Evolutionary conservation across 2,329 filamentous ascomycete genomes (phyloP).

Genomic region (Plectosphaerella sp.): DNA sequence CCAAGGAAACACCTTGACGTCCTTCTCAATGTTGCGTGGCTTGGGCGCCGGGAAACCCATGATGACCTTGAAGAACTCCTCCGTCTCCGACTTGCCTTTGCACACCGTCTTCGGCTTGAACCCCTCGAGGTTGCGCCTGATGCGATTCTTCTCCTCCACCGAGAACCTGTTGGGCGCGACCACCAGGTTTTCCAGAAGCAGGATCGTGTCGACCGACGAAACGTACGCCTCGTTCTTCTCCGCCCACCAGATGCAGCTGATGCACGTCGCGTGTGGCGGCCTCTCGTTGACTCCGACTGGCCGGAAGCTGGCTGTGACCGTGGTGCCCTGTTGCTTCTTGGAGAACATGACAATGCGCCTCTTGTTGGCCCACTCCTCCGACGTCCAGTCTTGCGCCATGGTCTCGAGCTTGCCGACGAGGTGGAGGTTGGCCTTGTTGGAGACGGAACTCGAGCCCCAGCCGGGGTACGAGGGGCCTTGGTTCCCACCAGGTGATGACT

Average conservation of each 20-base stretch:
- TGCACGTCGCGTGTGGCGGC: conserved; percentile 79
- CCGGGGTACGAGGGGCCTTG: conserved; percentile 60
- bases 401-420: conserved; percentile 78
- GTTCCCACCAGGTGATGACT: conserved; percentile 28
- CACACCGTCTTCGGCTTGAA: conserved; percentile 91
- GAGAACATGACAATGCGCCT: conserved; percentile 86
- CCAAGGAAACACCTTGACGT: conserved; percentile 98
- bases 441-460: conserved; percentile 64
- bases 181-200: conserved; percentile 86
- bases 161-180: conserved; percentile 73
- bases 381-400: conserved; percentile 81
- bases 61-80: conserved; percentile 98
- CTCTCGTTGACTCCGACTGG: conserved; percentile 75
- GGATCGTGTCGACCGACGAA: conserved; percentile 95
- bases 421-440: conserved; percentile 79
- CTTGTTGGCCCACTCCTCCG: conserved; percentile 74
- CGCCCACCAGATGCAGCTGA: conserved; percentile 97
- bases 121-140: conserved; percentile 89
- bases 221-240: conserved; percentile 89
- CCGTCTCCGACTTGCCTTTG: conserved; percentile 86
- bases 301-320: conserved; percentile 75
- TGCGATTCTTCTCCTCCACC: conserved; percentile 97
- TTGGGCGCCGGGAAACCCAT: conserved; percentile 97
- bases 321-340: conserved; percentile 75
- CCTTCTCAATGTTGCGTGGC: conserved; percentile 96